Evolutionary conservation across 2,329 filamentous ascomycete genomes (phyloP), one percentile per base, ranked within the genome.

Genomic region (Ophiocordyceps camponoti-rufipedis): DNA sequence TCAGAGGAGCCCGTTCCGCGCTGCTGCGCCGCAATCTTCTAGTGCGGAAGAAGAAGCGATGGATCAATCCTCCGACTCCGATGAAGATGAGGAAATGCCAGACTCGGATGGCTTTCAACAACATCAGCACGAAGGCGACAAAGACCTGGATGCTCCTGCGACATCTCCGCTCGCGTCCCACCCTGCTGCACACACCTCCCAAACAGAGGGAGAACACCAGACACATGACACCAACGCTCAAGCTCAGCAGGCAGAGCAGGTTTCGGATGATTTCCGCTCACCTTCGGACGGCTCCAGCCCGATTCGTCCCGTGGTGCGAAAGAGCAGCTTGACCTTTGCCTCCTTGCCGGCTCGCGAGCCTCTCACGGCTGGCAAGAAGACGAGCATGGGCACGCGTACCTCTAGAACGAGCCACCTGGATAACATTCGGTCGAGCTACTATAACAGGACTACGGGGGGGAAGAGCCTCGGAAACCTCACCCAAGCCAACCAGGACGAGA

Each of bases 321-420:
- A 96, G 69, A 94, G 88, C 63, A 96, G 89, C 59, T 72, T 98
- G 48, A 94, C 84, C 48, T 96, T 98, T 64, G 86, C 91, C 35
- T 86, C 91, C 16, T 70, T 98, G 12, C 91, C 91, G 29, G 88
- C 89, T 3, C 76, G 91, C 49, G 89, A 96, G 56, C 89, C 89
- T 33, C 68, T 96, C 45, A 78, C 79, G 31, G 76, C 75, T 14
- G 93, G 93, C 60, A 89, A 88, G 64, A 39, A 39, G n/a, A 39
- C 18, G 5, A 93, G 83, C 58, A 76, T 87, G 55, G 87, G 80
- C 14, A 71, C 74, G 18, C 72, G 85, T 44, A 65, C 75, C 44
- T 88, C 85, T 19, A 72, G 85, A 48, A 84, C 78, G 7, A 94
- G 85, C 55, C 82, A 94, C 52, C 59, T 88, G 33, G 85, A 94